Conservation (phyloP, 495 filamentous ascomycete genomes). For the Neurospora pannonica region DNA sequence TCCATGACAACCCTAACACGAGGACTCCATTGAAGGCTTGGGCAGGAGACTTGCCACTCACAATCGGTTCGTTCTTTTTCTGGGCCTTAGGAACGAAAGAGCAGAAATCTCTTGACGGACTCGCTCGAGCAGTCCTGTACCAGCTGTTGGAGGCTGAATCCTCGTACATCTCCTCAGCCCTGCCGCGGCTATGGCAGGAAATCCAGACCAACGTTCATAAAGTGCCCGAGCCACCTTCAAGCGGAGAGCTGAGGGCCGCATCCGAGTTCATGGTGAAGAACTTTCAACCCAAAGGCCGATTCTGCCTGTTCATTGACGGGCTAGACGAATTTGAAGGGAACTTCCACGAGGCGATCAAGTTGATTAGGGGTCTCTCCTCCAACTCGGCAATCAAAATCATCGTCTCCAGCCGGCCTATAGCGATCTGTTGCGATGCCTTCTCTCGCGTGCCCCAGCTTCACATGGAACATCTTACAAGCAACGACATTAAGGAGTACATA, state of each 20-base stretch:
- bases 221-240: neutral
- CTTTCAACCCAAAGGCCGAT: neutral
- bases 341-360: neutral
- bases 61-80: neutral
- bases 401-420: neutral
- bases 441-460: neutral
- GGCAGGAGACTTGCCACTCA: slow-evolving; percentile 11
- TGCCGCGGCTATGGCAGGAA: neutral
- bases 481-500: neutral
- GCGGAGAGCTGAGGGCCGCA: neutral
- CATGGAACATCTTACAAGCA: neutral
- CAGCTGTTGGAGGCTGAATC: neutral
- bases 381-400: neutral
- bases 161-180: neutral
- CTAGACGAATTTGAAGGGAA: slow-evolving; percentile 26
- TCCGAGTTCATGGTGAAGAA: neutral
- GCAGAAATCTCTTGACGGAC: neutral
- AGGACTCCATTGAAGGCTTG: neutral
- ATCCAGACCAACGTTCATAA: neutral
- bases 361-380: neutral
- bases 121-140: neutral
- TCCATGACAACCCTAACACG: neutral
- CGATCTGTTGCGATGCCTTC: neutral
- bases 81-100: neutral
- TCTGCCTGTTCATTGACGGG: slow-evolving; percentile 20